Conservation (phyloP, 768 basidiomycete species). For the Mycena venus region DNA sequence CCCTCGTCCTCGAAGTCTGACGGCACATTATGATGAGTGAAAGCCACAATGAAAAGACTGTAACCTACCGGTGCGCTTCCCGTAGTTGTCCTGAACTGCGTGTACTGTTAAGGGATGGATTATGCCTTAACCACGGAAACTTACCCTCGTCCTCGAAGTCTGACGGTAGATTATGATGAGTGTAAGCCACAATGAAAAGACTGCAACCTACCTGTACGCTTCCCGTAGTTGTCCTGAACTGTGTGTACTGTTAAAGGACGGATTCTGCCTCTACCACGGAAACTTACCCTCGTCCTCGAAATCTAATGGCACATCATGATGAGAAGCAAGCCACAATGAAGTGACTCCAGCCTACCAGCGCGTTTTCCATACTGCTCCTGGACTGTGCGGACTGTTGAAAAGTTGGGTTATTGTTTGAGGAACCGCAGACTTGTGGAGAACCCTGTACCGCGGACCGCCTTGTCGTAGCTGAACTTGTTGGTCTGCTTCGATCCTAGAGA, state of each 20-base stretch:
- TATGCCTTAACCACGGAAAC: too few species aligned
- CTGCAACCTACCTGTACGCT: not conserved
- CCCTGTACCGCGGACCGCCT: not conserved
- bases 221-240: not conserved
- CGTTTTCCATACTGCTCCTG: too few species aligned
- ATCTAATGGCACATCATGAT: not conserved
- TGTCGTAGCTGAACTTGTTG: not conserved
- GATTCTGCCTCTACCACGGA: not conserved
- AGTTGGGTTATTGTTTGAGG: too few species aligned
- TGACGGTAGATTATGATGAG: not conserved
- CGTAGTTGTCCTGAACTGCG: too few species aligned
- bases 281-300: not conserved
- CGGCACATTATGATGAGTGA: too few species aligned
- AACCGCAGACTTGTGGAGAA: too few species aligned
- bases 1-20: too few species aligned
- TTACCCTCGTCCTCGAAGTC: not conserved
- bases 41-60: too few species aligned
- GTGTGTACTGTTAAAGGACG: not conserved
- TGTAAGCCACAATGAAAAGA: not conserved
- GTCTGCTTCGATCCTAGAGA: not conserved
- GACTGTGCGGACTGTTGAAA: too few species aligned
- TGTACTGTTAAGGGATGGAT: too few species aligned
- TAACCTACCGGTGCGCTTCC: too few species aligned
- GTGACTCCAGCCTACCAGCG: not conserved
- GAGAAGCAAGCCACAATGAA: not conserved